Percentiles rank a stretch among this genome's conserved stretches.
Conservation (phyloP, 257 asterid genomes). For the Paraleonurus japonicus region DNA sequence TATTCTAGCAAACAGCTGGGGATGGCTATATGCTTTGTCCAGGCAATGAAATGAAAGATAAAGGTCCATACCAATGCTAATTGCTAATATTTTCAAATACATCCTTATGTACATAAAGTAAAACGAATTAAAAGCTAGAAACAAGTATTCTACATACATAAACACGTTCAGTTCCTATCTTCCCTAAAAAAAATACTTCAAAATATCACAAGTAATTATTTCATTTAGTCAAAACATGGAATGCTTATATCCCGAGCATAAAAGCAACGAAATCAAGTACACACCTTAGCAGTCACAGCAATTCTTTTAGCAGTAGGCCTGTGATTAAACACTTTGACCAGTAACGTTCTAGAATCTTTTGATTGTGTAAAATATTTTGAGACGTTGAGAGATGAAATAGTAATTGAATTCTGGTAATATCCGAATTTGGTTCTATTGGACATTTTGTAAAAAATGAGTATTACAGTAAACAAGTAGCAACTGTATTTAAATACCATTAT, state of each 20-base stretch:
- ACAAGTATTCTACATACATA: neutral
- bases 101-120: neutral
- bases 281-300: slow-evolving; percentile 87
- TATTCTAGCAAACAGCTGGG: neutral
- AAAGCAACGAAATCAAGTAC: neutral
- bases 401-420: too few relatives aligned
- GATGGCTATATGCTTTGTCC: slow-evolving; percentile 10
- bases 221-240: neutral
- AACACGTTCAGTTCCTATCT: neutral
- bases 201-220: slow-evolving; percentile 8
- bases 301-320: slow-evolving; percentile 94
- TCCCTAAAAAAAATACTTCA: too few relatives aligned
- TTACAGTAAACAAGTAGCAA: too few relatives aligned
- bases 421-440: too few relatives aligned
- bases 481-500: too few relatives aligned
- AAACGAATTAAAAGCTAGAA: neutral
- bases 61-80: neutral
- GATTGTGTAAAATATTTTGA: too few relatives aligned
- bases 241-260: too few relatives aligned
- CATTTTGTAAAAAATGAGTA: too few relatives aligned
- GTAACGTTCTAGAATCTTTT: too few relatives aligned
- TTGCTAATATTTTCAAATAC: neutral
- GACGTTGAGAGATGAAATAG: too few relatives aligned
- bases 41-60: slow-evolving; percentile 13
- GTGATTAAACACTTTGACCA: too few relatives aligned